Conservation (phyloP, 2,329 filamentous ascomycete species). For the Cercospora nicotianae region DNA sequence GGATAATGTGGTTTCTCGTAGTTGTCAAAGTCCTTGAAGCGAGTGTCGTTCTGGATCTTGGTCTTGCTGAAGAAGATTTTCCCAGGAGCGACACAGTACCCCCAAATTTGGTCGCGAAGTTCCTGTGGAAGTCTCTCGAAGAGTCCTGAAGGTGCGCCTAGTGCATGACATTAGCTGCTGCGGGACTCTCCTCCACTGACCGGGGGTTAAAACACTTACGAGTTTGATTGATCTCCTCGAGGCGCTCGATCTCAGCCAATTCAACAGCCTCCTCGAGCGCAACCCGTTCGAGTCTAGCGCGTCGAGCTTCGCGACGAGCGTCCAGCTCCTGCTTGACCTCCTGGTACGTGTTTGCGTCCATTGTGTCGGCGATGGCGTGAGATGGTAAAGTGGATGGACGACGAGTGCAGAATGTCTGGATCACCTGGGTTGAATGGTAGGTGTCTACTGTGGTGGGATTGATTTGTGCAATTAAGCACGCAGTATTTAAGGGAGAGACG, state of each 20-base stretch:
- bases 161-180: not conserved
- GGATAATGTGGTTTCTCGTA: slow-evolving; percentile 5
- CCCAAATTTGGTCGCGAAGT: not conserved
- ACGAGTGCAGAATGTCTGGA: too few species aligned
- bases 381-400: not conserved
- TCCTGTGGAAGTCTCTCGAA: not conserved
- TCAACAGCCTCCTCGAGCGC: not conserved
- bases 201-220: too few species aligned
- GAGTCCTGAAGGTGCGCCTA: not conserved
- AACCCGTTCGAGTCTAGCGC: too few species aligned
- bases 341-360: not conserved
- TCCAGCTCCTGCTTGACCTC: not conserved
- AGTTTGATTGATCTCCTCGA: not conserved
- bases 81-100: not conserved
- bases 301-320: not conserved
- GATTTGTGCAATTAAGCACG: not conserved
- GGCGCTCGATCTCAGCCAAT: not conserved
- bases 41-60: not conserved
- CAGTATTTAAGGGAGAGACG: not conserved
- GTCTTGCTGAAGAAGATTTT: not conserved
- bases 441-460: too few species aligned
- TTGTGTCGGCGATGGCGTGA: not conserved
- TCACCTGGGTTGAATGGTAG: too few species aligned
- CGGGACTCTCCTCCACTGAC: not conserved
- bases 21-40: not conserved